Percentiles rank a stretch among this genome's conserved stretches.
Conservation (phyloP, 73 alveolate genomes). For the Uronychia binucleata region DNA sequence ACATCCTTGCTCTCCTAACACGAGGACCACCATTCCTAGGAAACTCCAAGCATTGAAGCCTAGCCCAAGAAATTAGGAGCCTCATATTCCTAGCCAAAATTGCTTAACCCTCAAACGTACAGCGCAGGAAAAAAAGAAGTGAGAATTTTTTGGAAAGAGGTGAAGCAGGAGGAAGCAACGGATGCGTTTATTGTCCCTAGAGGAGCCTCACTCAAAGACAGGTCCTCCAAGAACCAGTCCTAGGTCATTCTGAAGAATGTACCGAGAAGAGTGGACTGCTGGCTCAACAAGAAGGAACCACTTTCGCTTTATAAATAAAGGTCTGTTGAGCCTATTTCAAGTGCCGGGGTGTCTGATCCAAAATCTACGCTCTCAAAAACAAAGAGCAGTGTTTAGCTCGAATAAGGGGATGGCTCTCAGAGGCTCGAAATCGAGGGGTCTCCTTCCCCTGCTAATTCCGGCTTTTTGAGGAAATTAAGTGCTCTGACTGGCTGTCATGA, state of each 20-base stretch:
- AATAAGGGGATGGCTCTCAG: neutral
- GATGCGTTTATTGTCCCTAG: neutral
- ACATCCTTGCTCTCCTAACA: neutral
- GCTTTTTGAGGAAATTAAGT: neutral
- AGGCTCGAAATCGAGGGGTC: neutral
- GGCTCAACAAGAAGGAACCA: neutral
- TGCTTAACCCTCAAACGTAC: neutral
- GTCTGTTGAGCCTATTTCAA: neutral
- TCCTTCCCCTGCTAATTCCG: neutral
- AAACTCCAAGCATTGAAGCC: neutral
- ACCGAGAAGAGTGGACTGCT: neutral
- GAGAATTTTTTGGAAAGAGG: neutral
- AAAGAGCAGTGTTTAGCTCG: neutral
- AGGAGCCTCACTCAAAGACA: too few species aligned
- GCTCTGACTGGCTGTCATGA: neutral
- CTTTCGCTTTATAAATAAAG: neutral
- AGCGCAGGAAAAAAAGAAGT: neutral
- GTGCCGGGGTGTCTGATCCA: too few species aligned
- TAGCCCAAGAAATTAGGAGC: neutral
- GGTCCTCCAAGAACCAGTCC: too few species aligned
- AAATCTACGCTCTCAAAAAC: neutral
- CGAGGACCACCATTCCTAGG: neutral
- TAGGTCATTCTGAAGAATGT: neutral
- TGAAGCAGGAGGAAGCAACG: neutral
- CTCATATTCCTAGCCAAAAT: neutral